Evolutionary conservation across 805 yeast species (phyloP).

Genomic region (Teunomyces funiuensis): DNA sequence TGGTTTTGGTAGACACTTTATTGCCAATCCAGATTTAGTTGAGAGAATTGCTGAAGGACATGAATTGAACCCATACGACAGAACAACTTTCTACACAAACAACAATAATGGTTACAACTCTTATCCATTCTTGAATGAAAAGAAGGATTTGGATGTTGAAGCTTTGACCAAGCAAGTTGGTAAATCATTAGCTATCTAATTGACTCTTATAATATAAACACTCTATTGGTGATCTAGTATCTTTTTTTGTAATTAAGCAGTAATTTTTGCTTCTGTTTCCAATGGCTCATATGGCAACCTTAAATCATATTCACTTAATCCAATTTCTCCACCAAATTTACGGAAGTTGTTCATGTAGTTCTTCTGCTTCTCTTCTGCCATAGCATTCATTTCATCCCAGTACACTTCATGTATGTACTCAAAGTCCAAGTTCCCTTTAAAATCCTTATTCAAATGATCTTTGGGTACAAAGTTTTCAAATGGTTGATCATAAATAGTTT

Average conservation of each 20-base stretch:
- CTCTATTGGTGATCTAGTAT: no score
- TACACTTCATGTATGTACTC: constrained; percentile 52
- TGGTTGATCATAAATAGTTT: constrained; percentile 58
- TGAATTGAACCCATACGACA: constrained; percentile 44
- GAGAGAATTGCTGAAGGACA: constrained; percentile 41
- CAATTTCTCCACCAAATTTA: constrained; percentile 48
- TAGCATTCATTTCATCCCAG: constrained; percentile 50
- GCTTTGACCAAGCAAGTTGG: neutral
- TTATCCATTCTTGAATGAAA: constrained; percentile 10
- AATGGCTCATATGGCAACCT: constrained; percentile 19
- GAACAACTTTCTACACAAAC: constrained; percentile 47
- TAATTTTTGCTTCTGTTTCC: neutral
- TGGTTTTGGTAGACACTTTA: constrained; percentile 49
- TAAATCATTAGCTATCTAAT: no score
- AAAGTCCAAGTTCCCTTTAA: constrained; percentile 51
- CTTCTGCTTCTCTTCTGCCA: constrained; percentile 39
- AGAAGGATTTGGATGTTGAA: neutral
- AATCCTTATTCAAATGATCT: constrained; percentile 50
- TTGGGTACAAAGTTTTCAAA: constrained; percentile 54
- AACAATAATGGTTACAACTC: constrained; percentile 21
- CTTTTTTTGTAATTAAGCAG: no score
- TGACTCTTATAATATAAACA: no score
- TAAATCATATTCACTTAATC: constrained; percentile 55
- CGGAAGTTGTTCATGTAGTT: constrained; percentile 37
- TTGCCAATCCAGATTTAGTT: constrained; percentile 58